phyloP scores from a whole-genome alignment of 2,329 filamentous ascomycete species.

The Fusarium armeniacum region DNA sequence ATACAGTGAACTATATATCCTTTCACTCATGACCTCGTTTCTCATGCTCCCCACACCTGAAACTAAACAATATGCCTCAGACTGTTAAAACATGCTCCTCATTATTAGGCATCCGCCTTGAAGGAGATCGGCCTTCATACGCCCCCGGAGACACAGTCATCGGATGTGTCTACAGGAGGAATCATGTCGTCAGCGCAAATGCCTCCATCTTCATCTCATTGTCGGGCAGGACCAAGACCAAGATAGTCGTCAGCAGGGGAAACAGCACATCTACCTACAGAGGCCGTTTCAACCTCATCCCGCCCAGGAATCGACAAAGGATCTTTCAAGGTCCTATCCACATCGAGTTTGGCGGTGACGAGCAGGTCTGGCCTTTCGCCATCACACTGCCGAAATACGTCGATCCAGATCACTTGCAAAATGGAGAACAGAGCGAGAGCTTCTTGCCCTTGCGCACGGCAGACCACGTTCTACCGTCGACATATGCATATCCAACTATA shows the following conservation, averaged over 20 bases:
- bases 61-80: slow-evolving; percentile 17
- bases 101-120: slow-evolving; percentile 34
- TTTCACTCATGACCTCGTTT: background rate
- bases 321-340: slow-evolving; percentile 50
- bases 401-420: background rate
- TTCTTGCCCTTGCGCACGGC: slow-evolving; percentile 4
- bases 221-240: slow-evolving; percentile 49
- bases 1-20: too few relatives aligned
- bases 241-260: slow-evolving; percentile 31
- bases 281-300: slow-evolving; percentile 41
- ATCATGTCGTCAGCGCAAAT: slow-evolving; percentile 45
- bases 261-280: background rate
- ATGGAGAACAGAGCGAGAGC: background rate
- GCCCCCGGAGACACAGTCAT: slow-evolving; percentile 50
- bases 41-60: background rate
- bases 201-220: slow-evolving; percentile 45
- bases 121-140: slow-evolving; percentile 1
- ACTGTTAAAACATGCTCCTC: background rate
- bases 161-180: slow-evolving; percentile 46
- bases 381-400: slow-evolving; percentile 48
- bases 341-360: slow-evolving; percentile 29
- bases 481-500: background rate
- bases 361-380: slow-evolving; percentile 51
- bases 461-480: slow-evolving; percentile 20
- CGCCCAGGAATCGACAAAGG: slow-evolving; percentile 13